Conservation (phyloP, 2,329 filamentous ascomycete species). For the Pseudogymnoascus sp. region DNA sequence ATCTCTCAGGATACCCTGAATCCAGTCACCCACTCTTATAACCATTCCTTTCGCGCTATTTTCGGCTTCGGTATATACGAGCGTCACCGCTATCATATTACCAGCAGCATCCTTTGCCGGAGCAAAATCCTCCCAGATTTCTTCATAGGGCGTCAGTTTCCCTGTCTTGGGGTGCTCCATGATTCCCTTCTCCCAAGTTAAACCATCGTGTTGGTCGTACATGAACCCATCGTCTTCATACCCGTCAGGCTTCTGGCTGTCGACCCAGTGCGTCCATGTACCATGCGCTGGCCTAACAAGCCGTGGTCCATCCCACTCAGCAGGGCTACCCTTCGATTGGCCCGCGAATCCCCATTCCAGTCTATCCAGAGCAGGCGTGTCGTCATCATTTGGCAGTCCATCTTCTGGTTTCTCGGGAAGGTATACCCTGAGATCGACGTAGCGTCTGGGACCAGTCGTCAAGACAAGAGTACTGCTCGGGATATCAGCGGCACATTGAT, state of each 20-base stretch:
- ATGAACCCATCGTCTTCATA: constrained; percentile 26
- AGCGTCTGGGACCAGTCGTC: constrained; percentile 19
- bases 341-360: constrained; percentile 24
- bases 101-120: not conserved
- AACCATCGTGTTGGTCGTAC: constrained; percentile 18
- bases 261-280: constrained; percentile 17
- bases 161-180: constrained; percentile 21
- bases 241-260: constrained; percentile 14
- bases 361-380: constrained; percentile 5
- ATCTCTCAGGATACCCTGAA: constrained; percentile 20
- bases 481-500: not conserved
- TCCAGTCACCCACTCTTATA: constrained; percentile 20
- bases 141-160: constrained; percentile 21
- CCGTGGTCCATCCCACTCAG: not conserved
- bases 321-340: constrained; percentile 9
- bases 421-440: constrained; percentile 20
- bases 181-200: constrained; percentile 22
- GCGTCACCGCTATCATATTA: constrained; percentile 13
- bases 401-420: constrained; percentile 12
- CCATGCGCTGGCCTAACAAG: constrained; percentile 13
- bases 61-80: not conserved
- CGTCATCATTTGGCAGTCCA: constrained; percentile 10
- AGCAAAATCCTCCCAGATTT: constrained; percentile 24
- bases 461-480: constrained; percentile 19
- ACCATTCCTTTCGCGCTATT: constrained; percentile 15